A percentile compares a stretch with the other conserved stretches of the same genome.
Conservation (phyloP, 129 eudicot genomes). For the Heracleum sosnowskyi region DNA sequence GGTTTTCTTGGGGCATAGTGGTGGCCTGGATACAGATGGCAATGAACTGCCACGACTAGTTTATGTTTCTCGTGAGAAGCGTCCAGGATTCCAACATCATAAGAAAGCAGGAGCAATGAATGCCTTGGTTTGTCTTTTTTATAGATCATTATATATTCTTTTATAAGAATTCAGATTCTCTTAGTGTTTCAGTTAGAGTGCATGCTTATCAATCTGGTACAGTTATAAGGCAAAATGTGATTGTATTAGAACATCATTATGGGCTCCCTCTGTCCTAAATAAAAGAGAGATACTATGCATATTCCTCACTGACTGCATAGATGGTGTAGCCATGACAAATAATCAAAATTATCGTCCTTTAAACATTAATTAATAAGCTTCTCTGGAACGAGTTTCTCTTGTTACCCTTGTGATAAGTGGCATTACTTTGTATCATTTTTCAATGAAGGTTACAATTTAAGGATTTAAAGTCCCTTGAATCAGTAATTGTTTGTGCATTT, state of each 20-base stretch:
- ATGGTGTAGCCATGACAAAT: not conserved
- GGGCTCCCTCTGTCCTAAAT: not conserved
- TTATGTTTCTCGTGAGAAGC: constrained; percentile 95
- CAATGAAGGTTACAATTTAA: not conserved
- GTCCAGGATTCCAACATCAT: constrained; percentile 92
- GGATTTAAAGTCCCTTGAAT: not conserved
- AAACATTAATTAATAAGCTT: not conserved
- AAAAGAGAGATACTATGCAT: not conserved
- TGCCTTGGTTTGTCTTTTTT: constrained; percentile 59
- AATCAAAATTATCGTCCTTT: not conserved
- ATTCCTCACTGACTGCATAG: not conserved
- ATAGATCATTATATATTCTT: not conserved
- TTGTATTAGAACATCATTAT: not conserved
- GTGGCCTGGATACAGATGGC: constrained; percentile 82
- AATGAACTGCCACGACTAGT: constrained; percentile 83
- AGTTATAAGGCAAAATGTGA: not conserved
- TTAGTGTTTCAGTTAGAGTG: not conserved
- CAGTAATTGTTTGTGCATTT: not conserved
- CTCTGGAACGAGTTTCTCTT: too few species aligned
- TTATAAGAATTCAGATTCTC: not conserved
- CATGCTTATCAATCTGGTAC: not conserved
- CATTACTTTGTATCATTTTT: not conserved
- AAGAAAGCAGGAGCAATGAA: constrained; percentile 98
- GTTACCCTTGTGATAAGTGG: not conserved
- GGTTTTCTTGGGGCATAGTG: constrained; percentile 92